Evolutionary conservation across 2,329 filamentous ascomycete genomes (phyloP), one percentile per base, ranked within the genome.

Genomic region (Trichoderma aggressivum): DNA sequence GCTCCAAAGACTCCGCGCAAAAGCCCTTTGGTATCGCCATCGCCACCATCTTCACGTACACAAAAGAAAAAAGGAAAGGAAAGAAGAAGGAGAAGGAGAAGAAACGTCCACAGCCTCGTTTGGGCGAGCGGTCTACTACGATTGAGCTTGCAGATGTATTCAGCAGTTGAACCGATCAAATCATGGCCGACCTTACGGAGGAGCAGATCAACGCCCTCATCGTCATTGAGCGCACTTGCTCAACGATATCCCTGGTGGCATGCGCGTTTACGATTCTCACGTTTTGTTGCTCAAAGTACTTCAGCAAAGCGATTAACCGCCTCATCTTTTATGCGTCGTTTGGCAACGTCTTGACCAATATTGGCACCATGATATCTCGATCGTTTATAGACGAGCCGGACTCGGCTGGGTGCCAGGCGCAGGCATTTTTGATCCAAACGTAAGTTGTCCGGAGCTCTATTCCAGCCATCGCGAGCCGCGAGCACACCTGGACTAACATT

Each of bases 271-370:
- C 93, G 75, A 88, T 94, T 68, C 74, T 83, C 65, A 93, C 91
- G 1, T 94, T 94, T 77, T 80, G 86, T 36, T 78, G 80, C 26
- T 91, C 89, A 32, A 85, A 84, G 10, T 85, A 86, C 6, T 94
- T 94, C 78, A 90, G 91, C 75, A 94, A 93, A 77, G 91, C 92
- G 24, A 93, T 94, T 81, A 95, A 94, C 77, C 86, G 92, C 16
- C 85, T 95, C 0, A 89, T 94, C 16, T 94, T 95, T 80, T 94
- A 91, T 79, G 92, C 92, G 3, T 91, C 91, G 1, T 90, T 92
- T 76, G 92, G 92, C 6, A 95, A 95, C 76, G 83, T 94, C 73
- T 83, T 93, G 78, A 88, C 88, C 71, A 94, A 92, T 78, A 85
- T 91, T 24, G 91, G 87, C 1, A 91, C 90, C 0, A 77, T 93